Evolutionary conservation across 495 filamentous ascomycete species (phyloP).

Genomic region (Stereocaulon alpinum): DNA sequence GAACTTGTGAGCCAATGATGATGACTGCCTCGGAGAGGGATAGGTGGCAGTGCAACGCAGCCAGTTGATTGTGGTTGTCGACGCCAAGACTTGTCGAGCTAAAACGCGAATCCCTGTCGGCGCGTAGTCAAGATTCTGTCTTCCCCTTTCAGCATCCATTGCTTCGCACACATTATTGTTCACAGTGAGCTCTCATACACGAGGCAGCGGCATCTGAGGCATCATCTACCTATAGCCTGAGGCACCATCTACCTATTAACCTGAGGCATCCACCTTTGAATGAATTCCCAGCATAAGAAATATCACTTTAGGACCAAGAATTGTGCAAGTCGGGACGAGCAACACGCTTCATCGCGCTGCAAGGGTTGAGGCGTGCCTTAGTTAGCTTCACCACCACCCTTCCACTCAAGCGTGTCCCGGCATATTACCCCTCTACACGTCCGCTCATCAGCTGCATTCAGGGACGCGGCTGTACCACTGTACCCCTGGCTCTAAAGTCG

Average conservation of each 20-base stretch:
- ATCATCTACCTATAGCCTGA: conserved; percentile 5
- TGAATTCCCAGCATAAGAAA: neutral
- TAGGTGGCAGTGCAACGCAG: neutral
- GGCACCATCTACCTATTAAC: conserved; percentile 3
- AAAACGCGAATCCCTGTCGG: conserved; percentile 7
- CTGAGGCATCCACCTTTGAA: conserved; percentile 1
- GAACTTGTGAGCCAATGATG: neutral
- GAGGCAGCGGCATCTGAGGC: neutral
- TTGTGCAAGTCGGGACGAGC: neutral
- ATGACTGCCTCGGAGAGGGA: neutral
- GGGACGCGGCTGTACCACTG: conserved; percentile 11
- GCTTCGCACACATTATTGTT: neutral
- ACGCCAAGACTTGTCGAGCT: conserved; percentile 4
- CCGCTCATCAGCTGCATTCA: conserved; percentile 2
- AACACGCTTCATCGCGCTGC: conserved; percentile 15
- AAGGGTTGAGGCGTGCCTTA: neutral
- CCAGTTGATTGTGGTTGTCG: conserved; percentile 6
- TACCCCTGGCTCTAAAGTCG: conserved; percentile 1
- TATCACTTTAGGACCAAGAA: neutral
- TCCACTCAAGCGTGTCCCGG: conserved; percentile 4
- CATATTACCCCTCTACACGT: conserved; percentile 13
- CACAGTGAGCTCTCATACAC: neutral
- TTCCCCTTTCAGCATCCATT: neutral
- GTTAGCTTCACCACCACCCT: neutral
- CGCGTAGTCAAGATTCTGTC: conserved; percentile 1